Percentiles rank a stretch among this genome's conserved stretches.
Conservation (phyloP, 257 asterid genomes). For the Asclepias syriaca region DNA sequence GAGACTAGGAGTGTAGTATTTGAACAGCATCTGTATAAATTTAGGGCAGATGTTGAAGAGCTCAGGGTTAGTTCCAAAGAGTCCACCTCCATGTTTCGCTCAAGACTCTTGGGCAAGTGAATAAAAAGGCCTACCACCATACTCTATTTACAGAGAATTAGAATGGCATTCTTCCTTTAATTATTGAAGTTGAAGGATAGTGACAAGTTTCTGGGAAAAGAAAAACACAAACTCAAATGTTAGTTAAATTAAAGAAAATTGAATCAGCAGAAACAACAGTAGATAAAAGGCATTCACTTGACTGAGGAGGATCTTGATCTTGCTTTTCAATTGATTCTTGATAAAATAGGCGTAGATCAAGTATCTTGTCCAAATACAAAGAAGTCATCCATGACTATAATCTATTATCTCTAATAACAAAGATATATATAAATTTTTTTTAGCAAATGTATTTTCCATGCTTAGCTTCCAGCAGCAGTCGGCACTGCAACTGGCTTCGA, state of each 20-base stretch:
- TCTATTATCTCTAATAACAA: conserved; percentile 1
- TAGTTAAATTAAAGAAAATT: neutral
- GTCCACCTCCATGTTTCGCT: no score
- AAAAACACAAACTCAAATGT: neutral
- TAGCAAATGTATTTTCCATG: neutral
- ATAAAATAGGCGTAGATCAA: neutral
- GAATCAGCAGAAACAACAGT: neutral
- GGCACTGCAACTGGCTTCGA: conserved; percentile 69
- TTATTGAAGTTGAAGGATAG: no score
- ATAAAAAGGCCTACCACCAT: no score
- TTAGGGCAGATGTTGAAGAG: no score
- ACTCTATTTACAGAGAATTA: no score
- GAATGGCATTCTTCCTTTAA: no score
- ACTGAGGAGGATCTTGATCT: neutral
- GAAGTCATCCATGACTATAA: neutral
- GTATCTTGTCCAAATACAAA: neutral
- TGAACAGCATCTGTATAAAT: no score
- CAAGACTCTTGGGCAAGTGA: no score
- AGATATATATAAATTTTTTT: neutral
- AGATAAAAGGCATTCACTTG: neutral
- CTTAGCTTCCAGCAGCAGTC: conserved; percentile 62
- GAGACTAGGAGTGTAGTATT: no score
- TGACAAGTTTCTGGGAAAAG: no score
- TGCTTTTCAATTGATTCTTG: neutral
- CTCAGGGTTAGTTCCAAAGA: no score